Conservation (phyloP, 2,329 filamentous ascomycete genomes). For the Aureobasidium sp. region DNA sequence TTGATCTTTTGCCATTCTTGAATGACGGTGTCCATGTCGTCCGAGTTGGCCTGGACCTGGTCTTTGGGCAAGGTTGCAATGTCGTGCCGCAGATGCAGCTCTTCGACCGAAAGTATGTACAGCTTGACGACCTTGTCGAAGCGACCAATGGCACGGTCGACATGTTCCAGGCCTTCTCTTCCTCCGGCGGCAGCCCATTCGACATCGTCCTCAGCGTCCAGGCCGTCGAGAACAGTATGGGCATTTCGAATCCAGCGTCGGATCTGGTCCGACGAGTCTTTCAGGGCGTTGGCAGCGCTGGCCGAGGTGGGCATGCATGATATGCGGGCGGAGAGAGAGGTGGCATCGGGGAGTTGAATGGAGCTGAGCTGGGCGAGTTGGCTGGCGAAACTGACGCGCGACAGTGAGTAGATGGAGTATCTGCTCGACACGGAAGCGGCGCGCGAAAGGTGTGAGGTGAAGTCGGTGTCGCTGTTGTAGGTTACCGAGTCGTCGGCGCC, state of each 20-base stretch:
- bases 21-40: slow-evolving; percentile 84
- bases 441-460: slow-evolving; percentile 36
- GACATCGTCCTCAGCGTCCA: slow-evolving; percentile 94
- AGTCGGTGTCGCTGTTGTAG: slow-evolving; percentile 8
- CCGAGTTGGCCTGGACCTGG: slow-evolving; percentile 67
- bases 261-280: slow-evolving; percentile 86
- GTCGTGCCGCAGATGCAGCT: slow-evolving; percentile 72
- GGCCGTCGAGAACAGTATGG: slow-evolving; percentile 74
- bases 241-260: slow-evolving; percentile 90
- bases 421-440: slow-evolving; percentile 60
- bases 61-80: slow-evolving; percentile 63
- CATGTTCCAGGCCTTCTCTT: slow-evolving; percentile 65
- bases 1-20: slow-evolving; percentile 80
- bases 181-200: slow-evolving; percentile 93
- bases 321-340: slow-evolving; percentile 74
- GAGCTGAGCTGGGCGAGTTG: slow-evolving; percentile 90
- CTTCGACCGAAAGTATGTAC: slow-evolving; percentile 90
- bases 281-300: slow-evolving; percentile 73
- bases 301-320: slow-evolving; percentile 77
- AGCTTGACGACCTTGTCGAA: slow-evolving; percentile 89
- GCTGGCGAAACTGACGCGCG: slow-evolving; percentile 83
- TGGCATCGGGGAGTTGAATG: slow-evolving; percentile 79
- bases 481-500: slow-evolving; percentile 49
- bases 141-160: slow-evolving; percentile 63
- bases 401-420: slow-evolving; percentile 89